Base-by-base conservation (phyloP, 176 grass and related monocot genomes). In the Leersia perrieri region DNA sequence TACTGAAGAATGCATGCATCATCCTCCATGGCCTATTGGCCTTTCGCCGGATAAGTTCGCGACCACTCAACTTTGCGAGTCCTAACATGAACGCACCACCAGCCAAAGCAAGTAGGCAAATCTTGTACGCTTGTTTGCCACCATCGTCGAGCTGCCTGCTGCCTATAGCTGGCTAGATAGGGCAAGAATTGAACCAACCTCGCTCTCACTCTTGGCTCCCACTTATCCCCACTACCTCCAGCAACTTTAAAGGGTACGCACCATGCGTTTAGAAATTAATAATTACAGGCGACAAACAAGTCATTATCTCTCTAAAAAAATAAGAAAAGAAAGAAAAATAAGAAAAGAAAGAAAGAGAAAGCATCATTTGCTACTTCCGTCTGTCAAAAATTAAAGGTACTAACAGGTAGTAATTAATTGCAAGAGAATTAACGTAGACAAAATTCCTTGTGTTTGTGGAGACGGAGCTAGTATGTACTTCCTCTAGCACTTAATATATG, bases 51-150 rank as follows among this genome's bases (percentile, higher is more conserved):
- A 80, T 80, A 79, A 85, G 67, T 33, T 63, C 31, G 66, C 42
- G 58, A 26, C 20, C 18, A 60, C 63, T 28, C 41, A 1, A 60
- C 60, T 44, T 86, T 80, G 84, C 26, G 76, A 80, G 64, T 86
- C 84, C 74, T 63, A 53, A 47, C 68, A 53, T 73, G 76, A 73
- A 39, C 76, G 84, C 84, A 80, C 76, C 31, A 66, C 26, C 35
- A 47, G 27, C 75, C 76, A 86, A 86, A 80, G 76, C 60, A 26
- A 65, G 68, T 33, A 65, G 18, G 76, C 61, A 74, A 58, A 80
- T 86, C 26, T 26, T 32, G 62, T 60, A 86, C 84, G 76, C 69
- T 6, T 85, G 68, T 57, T 85, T 79, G 75, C 83, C 68, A 79
- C 60, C 76, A 73, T 65, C 33, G n/a, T n/a, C 11, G 5, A 35